phyloP scores from a whole-genome alignment of 2,329 filamentous ascomycete species.

The Ceratocystis ficicola region DNA sequence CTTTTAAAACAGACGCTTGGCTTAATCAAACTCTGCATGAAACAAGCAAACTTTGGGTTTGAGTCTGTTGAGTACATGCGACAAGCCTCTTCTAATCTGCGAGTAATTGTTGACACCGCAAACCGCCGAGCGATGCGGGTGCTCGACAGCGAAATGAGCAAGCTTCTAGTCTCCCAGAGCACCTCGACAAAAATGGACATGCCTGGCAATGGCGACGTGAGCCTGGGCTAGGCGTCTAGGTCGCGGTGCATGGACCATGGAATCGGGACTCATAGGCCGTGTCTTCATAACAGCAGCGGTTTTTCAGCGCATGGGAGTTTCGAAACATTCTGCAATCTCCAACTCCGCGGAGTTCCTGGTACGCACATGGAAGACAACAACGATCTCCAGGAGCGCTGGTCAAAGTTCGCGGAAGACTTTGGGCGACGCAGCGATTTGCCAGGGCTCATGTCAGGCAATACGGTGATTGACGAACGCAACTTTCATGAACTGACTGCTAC shows the following conservation, averaged over 20 bases:
- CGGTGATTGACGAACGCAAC: slow-evolving; percentile 32
- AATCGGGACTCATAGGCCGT: background rate
- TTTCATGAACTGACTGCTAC: slow-evolving; percentile 20
- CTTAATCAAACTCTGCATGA: background rate
- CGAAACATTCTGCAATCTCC: background rate
- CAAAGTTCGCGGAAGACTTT: slow-evolving; percentile 31
- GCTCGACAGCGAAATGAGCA: background rate
- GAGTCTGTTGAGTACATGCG: background rate
- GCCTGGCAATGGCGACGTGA: background rate
- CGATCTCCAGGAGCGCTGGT: slow-evolving; percentile 31
- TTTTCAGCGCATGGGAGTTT: background rate
- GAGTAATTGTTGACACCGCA: background rate
- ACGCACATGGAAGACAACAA: slow-evolving; percentile 25
- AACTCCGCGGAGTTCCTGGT: background rate
- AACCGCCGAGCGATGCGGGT: background rate
- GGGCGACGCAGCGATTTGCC: slow-evolving; percentile 25
- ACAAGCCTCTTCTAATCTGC: background rate
- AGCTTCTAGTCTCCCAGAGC: background rate
- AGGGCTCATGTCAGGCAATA: slow-evolving; percentile 31
- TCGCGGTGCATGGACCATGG: background rate
- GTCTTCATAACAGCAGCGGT: background rate
- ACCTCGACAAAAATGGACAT: no score
- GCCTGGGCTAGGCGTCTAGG: background rate
- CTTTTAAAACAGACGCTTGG: background rate
- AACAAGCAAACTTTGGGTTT: background rate